phyloP scores from a whole-genome alignment of 352 stramenopile genomes.

The Phytophthora citricola region DNA sequence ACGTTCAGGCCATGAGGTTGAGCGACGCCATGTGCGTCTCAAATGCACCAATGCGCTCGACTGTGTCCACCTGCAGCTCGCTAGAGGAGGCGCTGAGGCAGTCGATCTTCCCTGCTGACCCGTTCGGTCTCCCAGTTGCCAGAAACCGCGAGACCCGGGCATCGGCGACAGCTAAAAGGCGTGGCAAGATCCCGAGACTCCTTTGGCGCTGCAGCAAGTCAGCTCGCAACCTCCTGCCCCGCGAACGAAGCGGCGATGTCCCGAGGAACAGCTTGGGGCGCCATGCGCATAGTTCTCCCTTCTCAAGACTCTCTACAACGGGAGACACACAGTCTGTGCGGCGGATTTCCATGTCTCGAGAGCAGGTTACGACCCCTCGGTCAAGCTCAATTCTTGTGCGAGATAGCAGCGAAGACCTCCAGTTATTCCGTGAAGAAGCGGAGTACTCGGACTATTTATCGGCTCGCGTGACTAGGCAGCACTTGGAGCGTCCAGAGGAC shows the following conservation, averaged over 20 bases:
- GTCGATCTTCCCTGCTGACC: constrained; percentile 36
- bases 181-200: constrained; percentile 25
- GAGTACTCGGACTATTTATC: constrained; percentile 86
- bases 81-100: constrained; percentile 37
- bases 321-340: constrained; percentile 2
- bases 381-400: constrained; percentile 46
- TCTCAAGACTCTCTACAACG: no score
- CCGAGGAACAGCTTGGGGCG: constrained; percentile 13
- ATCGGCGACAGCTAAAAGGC: constrained; percentile 2
- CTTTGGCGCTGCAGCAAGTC: constrained; percentile 38
- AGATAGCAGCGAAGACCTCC: constrained; percentile 47
- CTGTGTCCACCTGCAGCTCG: constrained; percentile 40
- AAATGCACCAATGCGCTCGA: constrained; percentile 36
- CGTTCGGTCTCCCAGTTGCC: constrained; percentile 18
- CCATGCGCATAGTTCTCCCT: constrained; percentile 10
- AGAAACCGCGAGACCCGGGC: constrained; percentile 28
- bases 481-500: constrained; percentile 51
- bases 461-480: constrained; percentile 48
- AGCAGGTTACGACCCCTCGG: constrained; percentile 8
- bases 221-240: constrained; percentile 27
- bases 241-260: constrained; percentile 16
- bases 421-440: constrained; percentile 72
- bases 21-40: constrained; percentile 32
- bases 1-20: constrained; percentile 26
- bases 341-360: constrained; percentile 6